Percentiles rank a stretch among this genome's conserved stretches.
Evolutionary conservation across 108 stramenopile genomes (phyloP).

Genomic region (Pseudonitzschia multistriata): DNA sequence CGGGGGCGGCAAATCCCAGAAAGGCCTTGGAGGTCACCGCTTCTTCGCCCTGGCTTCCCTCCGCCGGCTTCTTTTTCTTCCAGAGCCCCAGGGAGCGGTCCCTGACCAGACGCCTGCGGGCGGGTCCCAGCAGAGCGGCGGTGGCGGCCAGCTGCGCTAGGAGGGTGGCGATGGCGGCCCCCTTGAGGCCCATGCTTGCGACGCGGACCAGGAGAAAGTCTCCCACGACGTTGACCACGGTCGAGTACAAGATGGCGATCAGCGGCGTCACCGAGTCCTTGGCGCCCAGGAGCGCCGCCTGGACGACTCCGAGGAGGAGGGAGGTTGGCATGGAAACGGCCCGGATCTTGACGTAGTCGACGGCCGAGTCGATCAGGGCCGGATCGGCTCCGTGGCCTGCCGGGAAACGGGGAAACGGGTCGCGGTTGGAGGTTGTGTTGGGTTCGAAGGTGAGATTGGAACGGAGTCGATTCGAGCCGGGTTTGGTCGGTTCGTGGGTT

Average conservation of each 20-base stretch:
- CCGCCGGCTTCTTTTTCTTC: constrained; percentile 22
- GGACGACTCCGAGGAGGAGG: constrained; percentile 73
- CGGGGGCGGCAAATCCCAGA: constrained; percentile 80
- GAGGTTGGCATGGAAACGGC: constrained; percentile 83
- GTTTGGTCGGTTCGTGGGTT: neutral
- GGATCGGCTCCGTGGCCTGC: constrained; percentile 65
- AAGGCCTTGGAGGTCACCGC: constrained; percentile 53
- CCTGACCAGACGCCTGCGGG: constrained; percentile 51
- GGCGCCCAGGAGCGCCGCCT: constrained; percentile 78
- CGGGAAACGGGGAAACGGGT: neutral
- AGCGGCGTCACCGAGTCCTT: constrained; percentile 85
- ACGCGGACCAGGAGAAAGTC: constrained; percentile 69
- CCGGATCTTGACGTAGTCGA: constrained; percentile 80
- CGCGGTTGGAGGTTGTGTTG: no score
- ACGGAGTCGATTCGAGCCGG: neutral
- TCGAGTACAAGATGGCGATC: constrained; percentile 69
- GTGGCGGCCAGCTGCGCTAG: constrained; percentile 76
- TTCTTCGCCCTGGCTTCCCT: constrained; percentile 30
- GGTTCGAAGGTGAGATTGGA: no score
- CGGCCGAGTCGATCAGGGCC: constrained; percentile 66
- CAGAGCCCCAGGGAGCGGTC: constrained; percentile 34
- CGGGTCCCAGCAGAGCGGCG: constrained; percentile 60
- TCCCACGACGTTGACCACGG: constrained; percentile 67
- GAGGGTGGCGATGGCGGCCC: constrained; percentile 82
- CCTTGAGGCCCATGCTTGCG: constrained; percentile 67